These are phyloP conservation scores for Linaria vulgaris DNA, from an alignment of 257 asterid genomes.

Conservation along the genomic window DNA sequence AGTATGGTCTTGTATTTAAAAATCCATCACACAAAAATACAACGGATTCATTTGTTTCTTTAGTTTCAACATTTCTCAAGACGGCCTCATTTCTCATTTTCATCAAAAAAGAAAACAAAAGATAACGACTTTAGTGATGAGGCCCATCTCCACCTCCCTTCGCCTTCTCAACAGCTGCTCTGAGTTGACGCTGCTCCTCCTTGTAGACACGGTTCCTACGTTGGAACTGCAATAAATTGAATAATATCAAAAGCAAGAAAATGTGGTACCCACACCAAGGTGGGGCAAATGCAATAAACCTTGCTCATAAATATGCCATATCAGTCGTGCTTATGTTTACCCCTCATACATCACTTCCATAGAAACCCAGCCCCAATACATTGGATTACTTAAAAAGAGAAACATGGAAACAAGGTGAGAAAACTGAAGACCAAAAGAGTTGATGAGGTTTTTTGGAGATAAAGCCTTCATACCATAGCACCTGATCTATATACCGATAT, in stretches of 20 bases:
- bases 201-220: slow-evolving; percentile 92
- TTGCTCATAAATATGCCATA: neutral
- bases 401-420: too few relatives aligned
- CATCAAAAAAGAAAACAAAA: slow-evolving; percentile 10
- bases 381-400: too few relatives aligned
- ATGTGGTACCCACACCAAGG: neutral
- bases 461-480: too few relatives aligned
- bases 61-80: slow-evolving; percentile 35
- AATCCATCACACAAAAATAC: slow-evolving; percentile 26
- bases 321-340: neutral
- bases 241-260: slow-evolving; percentile 14
- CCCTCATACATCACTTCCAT: neutral
- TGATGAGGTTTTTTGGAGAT: too few relatives aligned
- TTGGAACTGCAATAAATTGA: slow-evolving; percentile 58
- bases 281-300: neutral
- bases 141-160: slow-evolving; percentile 61
- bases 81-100: slow-evolving; percentile 25
- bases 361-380: neutral
- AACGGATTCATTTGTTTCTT: slow-evolving; percentile 31
- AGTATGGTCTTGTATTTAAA: slow-evolving; percentile 22
- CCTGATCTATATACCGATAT: too few relatives aligned
- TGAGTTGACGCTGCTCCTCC: slow-evolving; percentile 94
- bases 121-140: slow-evolving; percentile 52
- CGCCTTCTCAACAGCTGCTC: slow-evolving; percentile 74
- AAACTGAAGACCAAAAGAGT: too few relatives aligned